These are phyloP conservation scores for Quercus aquifolioides DNA, from an alignment of 306 rosid species.

Conservation along the genomic window DNA sequence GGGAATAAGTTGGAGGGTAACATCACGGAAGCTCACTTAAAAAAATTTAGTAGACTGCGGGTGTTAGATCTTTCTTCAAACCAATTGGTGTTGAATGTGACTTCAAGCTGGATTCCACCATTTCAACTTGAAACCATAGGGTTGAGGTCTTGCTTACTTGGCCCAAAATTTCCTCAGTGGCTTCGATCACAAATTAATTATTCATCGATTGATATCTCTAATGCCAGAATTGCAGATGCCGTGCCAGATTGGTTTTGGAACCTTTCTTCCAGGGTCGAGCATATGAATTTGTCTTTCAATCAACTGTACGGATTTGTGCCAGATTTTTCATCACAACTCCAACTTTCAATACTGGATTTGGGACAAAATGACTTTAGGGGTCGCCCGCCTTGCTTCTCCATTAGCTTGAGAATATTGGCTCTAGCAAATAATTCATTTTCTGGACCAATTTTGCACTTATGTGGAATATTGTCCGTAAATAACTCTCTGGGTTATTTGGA, in stretches of 20 bases:
- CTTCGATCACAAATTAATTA: constrained; percentile 10
- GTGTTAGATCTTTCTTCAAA: constrained; percentile 14
- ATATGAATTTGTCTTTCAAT: not conserved
- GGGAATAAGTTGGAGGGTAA: not conserved
- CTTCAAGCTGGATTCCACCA: constrained; percentile 11
- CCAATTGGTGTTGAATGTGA: not conserved
- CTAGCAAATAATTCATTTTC: not conserved
- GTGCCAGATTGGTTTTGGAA: constrained; percentile 33
- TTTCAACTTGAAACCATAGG: constrained; percentile 19
- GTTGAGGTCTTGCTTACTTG: not conserved
- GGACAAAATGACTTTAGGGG: not conserved
- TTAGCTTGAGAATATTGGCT: not conserved
- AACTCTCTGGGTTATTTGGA: not conserved
- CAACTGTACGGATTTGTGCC: not conserved
- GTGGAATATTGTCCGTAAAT: not conserved
- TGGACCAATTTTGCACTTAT: not conserved
- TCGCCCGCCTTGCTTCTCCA: constrained; percentile 1
- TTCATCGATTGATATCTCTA: not conserved
- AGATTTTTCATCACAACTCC: constrained; percentile 4
- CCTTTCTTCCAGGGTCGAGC: not conserved
- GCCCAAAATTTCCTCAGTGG: constrained; percentile 24
- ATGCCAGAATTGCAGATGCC: not conserved
- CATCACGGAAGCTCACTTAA: constrained; percentile 4
- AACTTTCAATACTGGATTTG: constrained; percentile 13
- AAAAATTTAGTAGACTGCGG: not conserved